Conservation (phyloP, 352 stramenopile species). For the Globisporangium nunn region DNA sequence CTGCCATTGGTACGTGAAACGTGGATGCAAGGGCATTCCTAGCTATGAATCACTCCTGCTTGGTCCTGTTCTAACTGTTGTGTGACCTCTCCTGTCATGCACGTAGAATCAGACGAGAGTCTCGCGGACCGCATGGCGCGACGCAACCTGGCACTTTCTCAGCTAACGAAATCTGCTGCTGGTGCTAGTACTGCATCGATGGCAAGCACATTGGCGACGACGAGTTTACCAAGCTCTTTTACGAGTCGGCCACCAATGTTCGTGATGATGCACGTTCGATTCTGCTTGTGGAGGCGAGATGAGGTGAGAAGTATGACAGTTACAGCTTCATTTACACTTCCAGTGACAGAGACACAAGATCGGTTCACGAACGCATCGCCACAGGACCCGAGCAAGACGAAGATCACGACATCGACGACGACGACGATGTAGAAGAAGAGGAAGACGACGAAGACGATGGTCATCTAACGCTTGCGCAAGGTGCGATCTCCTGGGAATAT, state of each 20-base stretch:
- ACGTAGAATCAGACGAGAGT: slow-evolving; percentile 12
- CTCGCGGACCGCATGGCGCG: slow-evolving; percentile 32
- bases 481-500: slow-evolving; percentile 8
- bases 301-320: neutral
- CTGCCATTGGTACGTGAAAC: neutral
- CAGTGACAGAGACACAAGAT: no score
- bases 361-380: neutral
- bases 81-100: neutral
- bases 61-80: neutral
- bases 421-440: slow-evolving; percentile 30
- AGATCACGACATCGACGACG: slow-evolving; percentile 14
- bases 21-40: no score
- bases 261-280: neutral
- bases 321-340: neutral
- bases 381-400: slow-evolving; percentile 11
- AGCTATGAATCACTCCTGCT: neutral
- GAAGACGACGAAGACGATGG: slow-evolving; percentile 45
- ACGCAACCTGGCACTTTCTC: slow-evolving; percentile 50
- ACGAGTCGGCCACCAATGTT: neutral
- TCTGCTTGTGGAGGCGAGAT: neutral
- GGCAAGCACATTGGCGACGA: neutral
- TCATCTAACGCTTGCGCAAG: slow-evolving; percentile 58
- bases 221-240: neutral
- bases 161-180: slow-evolving; percentile 30
- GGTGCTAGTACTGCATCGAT: neutral